Conservation (phyloP, 805 yeast species). For the Ogataea angusta region DNA sequence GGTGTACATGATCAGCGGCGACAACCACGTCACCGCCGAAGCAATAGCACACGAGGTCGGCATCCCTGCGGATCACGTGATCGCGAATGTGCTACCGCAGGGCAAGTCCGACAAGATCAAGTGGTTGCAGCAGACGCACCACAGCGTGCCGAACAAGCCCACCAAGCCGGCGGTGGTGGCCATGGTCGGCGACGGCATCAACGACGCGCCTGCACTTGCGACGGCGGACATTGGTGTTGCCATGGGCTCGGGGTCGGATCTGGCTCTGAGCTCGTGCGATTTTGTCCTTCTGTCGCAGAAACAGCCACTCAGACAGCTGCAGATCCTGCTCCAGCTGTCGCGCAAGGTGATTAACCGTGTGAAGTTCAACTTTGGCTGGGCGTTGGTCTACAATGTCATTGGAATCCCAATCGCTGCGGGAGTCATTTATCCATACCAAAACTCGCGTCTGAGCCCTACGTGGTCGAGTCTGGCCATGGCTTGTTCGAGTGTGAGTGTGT, state of each 20-base stretch:
- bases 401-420: slow-evolving; percentile 70
- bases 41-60: slow-evolving; percentile 66
- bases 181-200: slow-evolving; percentile 83
- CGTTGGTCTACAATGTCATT: slow-evolving; percentile 51
- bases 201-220: slow-evolving; percentile 78
- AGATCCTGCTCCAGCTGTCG: slow-evolving; percentile 53
- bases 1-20: slow-evolving; percentile 79
- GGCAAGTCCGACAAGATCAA: slow-evolving; percentile 63
- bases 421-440: slow-evolving; percentile 52
- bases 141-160: slow-evolving; percentile 16
- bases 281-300: slow-evolving; percentile 60
- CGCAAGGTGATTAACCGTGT: slow-evolving; percentile 50
- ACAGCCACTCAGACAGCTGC: slow-evolving; percentile 48
- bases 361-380: slow-evolving; percentile 58
- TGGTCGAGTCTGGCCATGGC: slow-evolving; percentile 74
- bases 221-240: slow-evolving; percentile 78
- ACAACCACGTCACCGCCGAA: slow-evolving; percentile 61
- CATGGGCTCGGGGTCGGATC: slow-evolving; percentile 70
- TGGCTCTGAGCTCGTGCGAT: slow-evolving; percentile 72
- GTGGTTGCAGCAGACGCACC: slow-evolving; percentile 48
- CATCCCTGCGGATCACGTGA: slow-evolving; percentile 46
- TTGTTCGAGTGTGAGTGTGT: slow-evolving; percentile 54
- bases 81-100: slow-evolving; percentile 71
- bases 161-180: slow-evolving; percentile 45
- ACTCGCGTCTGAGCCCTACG: slow-evolving; percentile 55